phyloP scores from a whole-genome alignment of 1,284 basidiomycete genomes.

The Cryptococcus jaspeensis region DNA sequence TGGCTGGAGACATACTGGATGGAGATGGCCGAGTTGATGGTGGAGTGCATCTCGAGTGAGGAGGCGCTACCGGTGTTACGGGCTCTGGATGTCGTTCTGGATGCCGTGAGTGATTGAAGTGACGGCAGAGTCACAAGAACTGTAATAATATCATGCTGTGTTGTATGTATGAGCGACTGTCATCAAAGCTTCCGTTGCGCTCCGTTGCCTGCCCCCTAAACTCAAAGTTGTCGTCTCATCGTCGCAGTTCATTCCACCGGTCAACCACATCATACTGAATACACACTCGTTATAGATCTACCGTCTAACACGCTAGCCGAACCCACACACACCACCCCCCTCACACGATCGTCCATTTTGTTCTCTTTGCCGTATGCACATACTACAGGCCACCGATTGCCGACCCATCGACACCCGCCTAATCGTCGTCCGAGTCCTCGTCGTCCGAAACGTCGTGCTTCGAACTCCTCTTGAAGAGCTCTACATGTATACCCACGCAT shows the following conservation, averaged over 20 bases:
- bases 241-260: no score
- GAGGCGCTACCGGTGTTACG: conserved; percentile 32
- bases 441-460: conserved; percentile 9
- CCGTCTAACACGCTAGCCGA: no score
- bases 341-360: no score
- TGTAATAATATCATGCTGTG: no score
- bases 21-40: conserved; percentile 31
- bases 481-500: not conserved
- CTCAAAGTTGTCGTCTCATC: not conserved
- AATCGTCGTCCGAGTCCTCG: conserved; percentile 7
- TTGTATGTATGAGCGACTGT: not conserved
- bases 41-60: conserved; percentile 25
- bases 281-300: no score
- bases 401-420: not conserved
- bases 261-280: no score
- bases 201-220: not conserved
- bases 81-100: conserved; percentile 32
- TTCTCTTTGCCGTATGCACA: no score
- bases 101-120: conserved; percentile 16
- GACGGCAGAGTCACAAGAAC: no score
- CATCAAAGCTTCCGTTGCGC: no score
- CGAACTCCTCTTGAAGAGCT: conserved; percentile 11
- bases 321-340: no score
- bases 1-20: conserved; percentile 36
- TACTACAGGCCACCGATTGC: not conserved